phyloP scores from a whole-genome alignment of 768 basidiomycete species.

The Termitomyces sp. region DNA sequence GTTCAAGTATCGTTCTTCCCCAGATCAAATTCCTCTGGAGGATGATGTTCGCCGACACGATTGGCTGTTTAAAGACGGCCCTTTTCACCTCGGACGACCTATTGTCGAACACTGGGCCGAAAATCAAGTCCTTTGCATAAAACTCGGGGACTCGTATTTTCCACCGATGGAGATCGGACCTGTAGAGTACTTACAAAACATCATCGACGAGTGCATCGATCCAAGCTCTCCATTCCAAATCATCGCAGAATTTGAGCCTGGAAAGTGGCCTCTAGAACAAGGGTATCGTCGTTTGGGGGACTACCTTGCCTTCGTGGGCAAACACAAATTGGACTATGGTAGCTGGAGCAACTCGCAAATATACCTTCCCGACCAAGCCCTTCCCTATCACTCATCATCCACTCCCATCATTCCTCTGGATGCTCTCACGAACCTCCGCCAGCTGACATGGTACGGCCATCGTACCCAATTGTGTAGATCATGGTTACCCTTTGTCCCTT shows the following conservation, averaged over 20 bases:
- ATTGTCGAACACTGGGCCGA: not conserved
- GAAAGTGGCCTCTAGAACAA: not conserved
- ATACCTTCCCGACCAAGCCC: not conserved
- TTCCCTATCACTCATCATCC: not conserved
- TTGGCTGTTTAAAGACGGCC: constrained; percentile 4
- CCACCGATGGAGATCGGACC: not conserved
- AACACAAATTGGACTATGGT: not conserved
- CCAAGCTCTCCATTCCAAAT: not conserved
- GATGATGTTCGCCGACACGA: not conserved
- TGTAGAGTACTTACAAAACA: not conserved
- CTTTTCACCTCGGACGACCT: not conserved
- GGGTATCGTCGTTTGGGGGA: constrained; percentile 7
- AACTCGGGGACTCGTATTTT: not conserved
- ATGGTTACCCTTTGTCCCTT: constrained; percentile 1
- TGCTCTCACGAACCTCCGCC: constrained; percentile 2
- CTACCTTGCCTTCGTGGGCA: not conserved
- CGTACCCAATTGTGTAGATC: not conserved
- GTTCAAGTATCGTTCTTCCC: not conserved
- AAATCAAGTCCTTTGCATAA: not conserved
- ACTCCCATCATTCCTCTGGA: constrained; percentile 3
- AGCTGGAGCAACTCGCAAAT: constrained; percentile 2
- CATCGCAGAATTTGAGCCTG: constrained; percentile 1
- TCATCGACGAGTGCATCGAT: constrained; percentile 2
- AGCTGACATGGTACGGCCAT: not conserved
- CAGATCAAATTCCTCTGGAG: not conserved